Percentiles rank a stretch among this genome's conserved stretches.
Evolutionary conservation across 2,329 filamentous ascomycete species (phyloP).

Genomic region (Blastomyces gilchristii): DNA sequence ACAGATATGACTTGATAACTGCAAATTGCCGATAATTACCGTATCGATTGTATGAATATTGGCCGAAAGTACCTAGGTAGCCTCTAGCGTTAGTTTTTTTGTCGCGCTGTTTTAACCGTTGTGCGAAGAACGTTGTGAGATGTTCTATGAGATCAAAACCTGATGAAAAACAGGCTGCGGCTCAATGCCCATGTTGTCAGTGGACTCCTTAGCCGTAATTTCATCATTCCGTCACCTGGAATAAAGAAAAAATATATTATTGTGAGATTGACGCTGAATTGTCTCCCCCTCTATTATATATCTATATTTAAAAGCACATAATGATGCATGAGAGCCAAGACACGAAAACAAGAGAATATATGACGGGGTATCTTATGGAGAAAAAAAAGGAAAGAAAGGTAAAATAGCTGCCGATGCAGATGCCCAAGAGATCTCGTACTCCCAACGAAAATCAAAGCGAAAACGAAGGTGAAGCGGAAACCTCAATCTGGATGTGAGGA

Average conservation of each 20-base stretch:
- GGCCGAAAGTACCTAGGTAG: neutral
- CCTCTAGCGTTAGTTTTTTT: neutral
- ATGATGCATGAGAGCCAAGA: neutral
- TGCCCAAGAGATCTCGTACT: neutral
- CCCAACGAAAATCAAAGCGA: neutral
- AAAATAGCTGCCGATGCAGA: neutral
- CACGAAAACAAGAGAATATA: neutral
- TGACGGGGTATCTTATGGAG: neutral
- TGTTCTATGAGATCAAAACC: neutral
- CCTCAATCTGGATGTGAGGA: neutral
- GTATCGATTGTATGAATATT: neutral
- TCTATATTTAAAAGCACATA: neutral
- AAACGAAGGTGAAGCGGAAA: neutral
- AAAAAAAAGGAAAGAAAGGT: neutral
- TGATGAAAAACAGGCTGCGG: neutral
- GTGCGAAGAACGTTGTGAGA: neutral
- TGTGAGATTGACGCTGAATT: neutral
- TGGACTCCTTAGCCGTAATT: neutral
- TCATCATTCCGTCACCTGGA: neutral
- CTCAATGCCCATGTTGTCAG: neutral
- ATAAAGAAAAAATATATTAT: neutral
- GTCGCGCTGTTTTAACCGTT: neutral
- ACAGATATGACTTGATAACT: neutral
- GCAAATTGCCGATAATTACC: neutral
- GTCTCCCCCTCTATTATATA: neutral